Conservation (phyloP, 2,329 filamentous ascomycete genomes). For the Tricladium varicosporioides region DNA sequence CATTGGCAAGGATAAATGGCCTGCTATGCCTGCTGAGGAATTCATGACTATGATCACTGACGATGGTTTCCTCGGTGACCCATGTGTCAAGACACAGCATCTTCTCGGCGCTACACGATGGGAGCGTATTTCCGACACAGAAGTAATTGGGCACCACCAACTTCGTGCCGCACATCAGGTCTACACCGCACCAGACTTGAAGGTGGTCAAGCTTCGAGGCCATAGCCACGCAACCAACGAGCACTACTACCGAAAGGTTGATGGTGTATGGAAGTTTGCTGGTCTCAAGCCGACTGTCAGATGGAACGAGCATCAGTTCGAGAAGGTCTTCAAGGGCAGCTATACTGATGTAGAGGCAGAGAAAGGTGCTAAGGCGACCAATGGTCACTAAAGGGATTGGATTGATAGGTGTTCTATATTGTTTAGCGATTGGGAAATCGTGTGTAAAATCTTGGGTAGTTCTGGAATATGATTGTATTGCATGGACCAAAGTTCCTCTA, state of each 20-base stretch:
- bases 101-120: constrained; percentile 59
- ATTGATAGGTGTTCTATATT: background rate
- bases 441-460: background rate
- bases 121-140: constrained; percentile 55
- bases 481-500: background rate
- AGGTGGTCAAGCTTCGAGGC: constrained; percentile 23
- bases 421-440: background rate
- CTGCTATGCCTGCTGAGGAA: constrained; percentile 59
- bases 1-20: constrained; percentile 59
- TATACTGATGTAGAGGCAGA: constrained; percentile 8
- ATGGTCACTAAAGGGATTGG: background rate
- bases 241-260: constrained; percentile 28
- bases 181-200: constrained; percentile 19
- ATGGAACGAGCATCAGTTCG: constrained; percentile 31
- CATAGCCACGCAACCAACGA: constrained; percentile 30
- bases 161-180: constrained; percentile 26
- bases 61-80: constrained; percentile 57
- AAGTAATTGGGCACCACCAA: constrained; percentile 49
- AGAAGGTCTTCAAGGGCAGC: constrained; percentile 29
- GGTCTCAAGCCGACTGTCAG: constrained; percentile 28
- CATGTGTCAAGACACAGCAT: constrained; percentile 62
- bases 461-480: background rate
- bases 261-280: constrained; percentile 32
- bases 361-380: background rate
- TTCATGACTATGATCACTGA: constrained; percentile 59